Percentiles rank a stretch among this genome's conserved stretches.
Evolutionary conservation across 2,329 filamentous ascomycete genomes (phyloP).

Genomic region (Fusarium sp.): DNA sequence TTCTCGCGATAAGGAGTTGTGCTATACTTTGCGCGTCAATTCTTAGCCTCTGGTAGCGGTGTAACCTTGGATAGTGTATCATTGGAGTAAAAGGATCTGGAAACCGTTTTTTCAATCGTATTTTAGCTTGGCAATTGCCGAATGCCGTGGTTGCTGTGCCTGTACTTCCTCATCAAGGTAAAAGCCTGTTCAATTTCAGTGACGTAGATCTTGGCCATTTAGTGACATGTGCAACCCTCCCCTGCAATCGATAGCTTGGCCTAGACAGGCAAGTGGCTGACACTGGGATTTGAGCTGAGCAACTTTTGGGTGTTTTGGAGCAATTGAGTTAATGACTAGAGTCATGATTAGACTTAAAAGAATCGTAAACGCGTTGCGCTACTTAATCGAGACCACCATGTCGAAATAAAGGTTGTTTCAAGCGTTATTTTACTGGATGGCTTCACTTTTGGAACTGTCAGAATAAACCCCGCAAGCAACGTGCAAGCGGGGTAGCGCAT

Average conservation of each 20-base stretch:
- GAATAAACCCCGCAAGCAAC: constrained; percentile 9
- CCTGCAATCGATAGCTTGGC: constrained; percentile 5
- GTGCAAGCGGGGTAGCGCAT: constrained; percentile 18
- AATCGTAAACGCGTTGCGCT: neutral
- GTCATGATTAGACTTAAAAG: constrained; percentile 10
- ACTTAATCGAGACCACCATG: neutral
- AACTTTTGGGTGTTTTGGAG: neutral
- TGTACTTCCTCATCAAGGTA: constrained; percentile 4
- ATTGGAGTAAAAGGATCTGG: neutral
- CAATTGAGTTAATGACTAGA: constrained; percentile 1
- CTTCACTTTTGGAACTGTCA: neutral
- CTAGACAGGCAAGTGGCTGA: constrained; percentile 20
- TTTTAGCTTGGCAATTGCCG: constrained; percentile 3
- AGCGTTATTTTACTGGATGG: neutral
- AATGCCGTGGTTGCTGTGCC: neutral
- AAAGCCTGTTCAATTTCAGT: neutral
- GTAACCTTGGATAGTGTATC: neutral
- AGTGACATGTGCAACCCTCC: constrained; percentile 13
- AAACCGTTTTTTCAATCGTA: neutral
- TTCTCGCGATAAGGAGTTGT: neutral
- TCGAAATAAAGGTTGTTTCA: neutral
- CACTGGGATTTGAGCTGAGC: neutral
- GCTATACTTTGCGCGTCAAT: neutral
- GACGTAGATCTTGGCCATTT: constrained; percentile 22
- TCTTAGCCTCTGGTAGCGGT: neutral